Evolutionary conservation across 192 early-diverging fungal species (phyloP).

Genomic region (Coemansia sp.): DNA sequence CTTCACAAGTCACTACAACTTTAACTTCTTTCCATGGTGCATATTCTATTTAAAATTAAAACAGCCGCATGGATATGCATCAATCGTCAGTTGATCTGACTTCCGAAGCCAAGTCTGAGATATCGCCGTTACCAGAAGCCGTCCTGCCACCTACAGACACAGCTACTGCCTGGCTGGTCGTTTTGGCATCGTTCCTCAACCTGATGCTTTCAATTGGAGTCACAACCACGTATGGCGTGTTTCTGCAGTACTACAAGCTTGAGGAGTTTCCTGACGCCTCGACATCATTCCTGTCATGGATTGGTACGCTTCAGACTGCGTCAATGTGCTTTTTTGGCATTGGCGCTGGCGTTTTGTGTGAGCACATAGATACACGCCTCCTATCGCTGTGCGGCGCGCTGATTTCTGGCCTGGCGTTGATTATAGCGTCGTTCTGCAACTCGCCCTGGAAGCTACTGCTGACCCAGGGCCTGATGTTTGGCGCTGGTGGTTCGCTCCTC

Average conservation of each 20-base stretch:
- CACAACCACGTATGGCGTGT: slow-evolving; percentile 34
- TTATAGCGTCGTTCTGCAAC: slow-evolving; percentile 29
- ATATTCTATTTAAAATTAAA: too few species aligned
- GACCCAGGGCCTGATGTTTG: slow-evolving; percentile 75
- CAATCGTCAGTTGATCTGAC: too few species aligned
- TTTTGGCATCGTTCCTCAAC: slow-evolving; percentile 23
- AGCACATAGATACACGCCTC: slow-evolving; percentile 19
- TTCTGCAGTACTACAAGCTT: slow-evolving; percentile 27
- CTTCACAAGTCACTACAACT: too few species aligned
- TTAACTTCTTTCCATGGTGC: too few species aligned
- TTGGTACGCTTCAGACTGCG: slow-evolving; percentile 41
- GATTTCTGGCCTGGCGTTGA: slow-evolving; percentile 11
- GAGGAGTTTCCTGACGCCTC: slow-evolving; percentile 24
- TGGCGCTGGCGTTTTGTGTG: slow-evolving; percentile 28
- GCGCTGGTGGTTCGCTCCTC: slow-evolving; percentile 60
- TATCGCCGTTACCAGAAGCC: too few species aligned
- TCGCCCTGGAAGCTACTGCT: slow-evolving; percentile 62
- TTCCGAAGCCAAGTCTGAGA: too few species aligned
- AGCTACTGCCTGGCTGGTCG: slow-evolving; percentile 37
- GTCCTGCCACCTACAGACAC: not conserved
- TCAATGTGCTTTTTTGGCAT: slow-evolving; percentile 33
- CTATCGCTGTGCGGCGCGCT: slow-evolving; percentile 12
- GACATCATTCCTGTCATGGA: slow-evolving; percentile 37
- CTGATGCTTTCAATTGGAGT: slow-evolving; percentile 37
- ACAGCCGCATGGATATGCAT: too few species aligned